Evolutionary conservation across 495 filamentous ascomycete species (phyloP), one percentile per base, ranked within the genome.

Genomic region (Aspergillus cavernicola): DNA sequence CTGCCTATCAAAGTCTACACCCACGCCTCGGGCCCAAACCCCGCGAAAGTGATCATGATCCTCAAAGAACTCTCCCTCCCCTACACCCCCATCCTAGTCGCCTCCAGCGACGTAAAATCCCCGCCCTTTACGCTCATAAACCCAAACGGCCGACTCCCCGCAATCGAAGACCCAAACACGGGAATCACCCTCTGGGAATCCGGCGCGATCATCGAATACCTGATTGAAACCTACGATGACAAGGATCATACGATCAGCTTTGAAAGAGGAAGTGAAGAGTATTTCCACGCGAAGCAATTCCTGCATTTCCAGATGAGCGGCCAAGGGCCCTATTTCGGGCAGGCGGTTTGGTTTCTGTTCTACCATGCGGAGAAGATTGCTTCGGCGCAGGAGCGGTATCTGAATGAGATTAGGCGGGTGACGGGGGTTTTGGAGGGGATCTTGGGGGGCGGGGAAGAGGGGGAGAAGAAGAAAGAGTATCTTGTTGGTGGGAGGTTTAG

Each of bases 151-250:
- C 85, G 88, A 8, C 60, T 74, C 33, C 77, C 78, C 32, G 68
- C 75, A 39, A 82, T 89, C 50, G 65, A 85, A 39, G 87, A 89
- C 62, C 77, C 81, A 15, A 89, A 91, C 71, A 85, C 79, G 0
- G 77, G 69, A 50, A 66, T 86, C 55, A 83, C 70, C 0, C 60
- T 90, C 12, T 89, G 84, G 83, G 86, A 90, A 60, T 85, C 81
- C 6, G 86, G 85, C 46, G 87, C 88, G n/a, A 88, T 89, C 65
- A 50, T 89, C 55, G 71, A 85, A 52, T 91, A 91, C 61, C 69
- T 90, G n/a, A 60, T 88, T 31, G 84, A 87, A 16, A 77, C 70
- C 16, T 91, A 90, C 69, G 86, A 90, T 68, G n/a, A n/a, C n/a
- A n/a, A n/a, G n/a, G n/a, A n/a, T n/a, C n/a, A n/a, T n/a, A n/a